Base-by-base conservation (phyloP, 129 eudicot genomes). In the Flaveria linearis region DNA sequence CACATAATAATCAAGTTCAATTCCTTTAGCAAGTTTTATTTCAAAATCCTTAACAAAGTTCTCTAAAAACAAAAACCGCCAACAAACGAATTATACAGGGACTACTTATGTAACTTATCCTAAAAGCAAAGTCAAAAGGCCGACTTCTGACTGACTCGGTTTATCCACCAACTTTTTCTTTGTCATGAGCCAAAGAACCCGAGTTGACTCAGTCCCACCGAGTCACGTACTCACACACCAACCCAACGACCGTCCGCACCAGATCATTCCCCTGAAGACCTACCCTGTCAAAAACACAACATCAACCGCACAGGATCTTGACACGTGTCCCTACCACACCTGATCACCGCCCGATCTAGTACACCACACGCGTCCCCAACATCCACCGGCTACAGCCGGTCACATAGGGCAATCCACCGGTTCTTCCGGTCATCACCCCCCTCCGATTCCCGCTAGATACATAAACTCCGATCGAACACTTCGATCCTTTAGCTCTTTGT, bases 381-480 rank as follows among this genome's bases (percentile, higher is more conserved):
- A 74, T 43, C 10, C 56, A 80, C 76, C 71, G 84, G 63, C 80
- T 74, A 67, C 33, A 43, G 71, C 52, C 84, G 20, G 84, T 80
- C 75, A 68, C 25, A 70, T 45, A 66, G 74, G 74, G 55, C 64
- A 67, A 28, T 18, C 56, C 84, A 80, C 84, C 84, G 80, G 47
- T 71, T 42, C 70, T 67, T 56, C 84, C 84, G 53, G 84, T 80
- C 70, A 80, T 63, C 11, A 53, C 18, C 69, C 63, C 71, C 53
- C 74, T 73, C 75, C 74, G 60, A 62, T 80, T 80, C 84, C 75
- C 84, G 84, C 80, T 73, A 74, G 75, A 80, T 80, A 80, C 84
- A 80, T 80, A 80, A 74, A 67, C 80, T 73, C 71, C 55, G 80
- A 80, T 74, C 78, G 78, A 72, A 71, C 82, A 30, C 82, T 70